Evolutionary conservation across 176 grass and related monocot species (phyloP).

Genomic region (Pharus latifolius): DNA sequence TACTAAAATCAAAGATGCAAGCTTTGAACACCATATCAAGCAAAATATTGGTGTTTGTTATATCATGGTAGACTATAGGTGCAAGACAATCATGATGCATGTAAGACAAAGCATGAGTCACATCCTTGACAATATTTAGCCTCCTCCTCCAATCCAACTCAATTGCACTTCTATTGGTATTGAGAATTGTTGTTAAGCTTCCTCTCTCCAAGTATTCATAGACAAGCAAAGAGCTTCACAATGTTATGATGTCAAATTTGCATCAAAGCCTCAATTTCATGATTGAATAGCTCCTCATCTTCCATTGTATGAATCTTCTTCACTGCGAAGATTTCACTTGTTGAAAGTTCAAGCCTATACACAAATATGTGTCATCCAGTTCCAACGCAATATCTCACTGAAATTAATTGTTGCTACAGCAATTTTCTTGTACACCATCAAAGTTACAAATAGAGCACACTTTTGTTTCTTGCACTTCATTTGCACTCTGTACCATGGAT

Average conservation of each 20-base stretch:
- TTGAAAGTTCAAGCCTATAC: not conserved
- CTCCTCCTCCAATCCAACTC: not conserved
- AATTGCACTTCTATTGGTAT: not conserved
- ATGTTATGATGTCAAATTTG: not conserved
- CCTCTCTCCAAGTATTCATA: slow-evolving; percentile 1
- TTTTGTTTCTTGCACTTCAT: not conserved
- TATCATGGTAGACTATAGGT: too few species aligned
- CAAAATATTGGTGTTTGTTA: not conserved
- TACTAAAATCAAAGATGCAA: not conserved
- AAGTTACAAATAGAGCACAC: not conserved
- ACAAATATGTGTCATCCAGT: not conserved
- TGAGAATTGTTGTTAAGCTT: not conserved
- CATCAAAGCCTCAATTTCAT: not conserved
- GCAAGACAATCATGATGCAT: too few species aligned
- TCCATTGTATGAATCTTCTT: not conserved
- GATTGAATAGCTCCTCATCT: not conserved
- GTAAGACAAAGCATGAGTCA: too few species aligned
- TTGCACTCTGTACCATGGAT: not conserved
- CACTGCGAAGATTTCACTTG: not conserved
- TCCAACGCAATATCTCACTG: not conserved
- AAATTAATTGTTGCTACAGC: not conserved
- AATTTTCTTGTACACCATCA: not conserved
- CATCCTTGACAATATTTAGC: too few species aligned
- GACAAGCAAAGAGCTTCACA: not conserved
- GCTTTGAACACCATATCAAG: not conserved